Conservation (phyloP, 2,329 filamentous ascomycete genomes). For the Aspergillus ustus region DNA sequence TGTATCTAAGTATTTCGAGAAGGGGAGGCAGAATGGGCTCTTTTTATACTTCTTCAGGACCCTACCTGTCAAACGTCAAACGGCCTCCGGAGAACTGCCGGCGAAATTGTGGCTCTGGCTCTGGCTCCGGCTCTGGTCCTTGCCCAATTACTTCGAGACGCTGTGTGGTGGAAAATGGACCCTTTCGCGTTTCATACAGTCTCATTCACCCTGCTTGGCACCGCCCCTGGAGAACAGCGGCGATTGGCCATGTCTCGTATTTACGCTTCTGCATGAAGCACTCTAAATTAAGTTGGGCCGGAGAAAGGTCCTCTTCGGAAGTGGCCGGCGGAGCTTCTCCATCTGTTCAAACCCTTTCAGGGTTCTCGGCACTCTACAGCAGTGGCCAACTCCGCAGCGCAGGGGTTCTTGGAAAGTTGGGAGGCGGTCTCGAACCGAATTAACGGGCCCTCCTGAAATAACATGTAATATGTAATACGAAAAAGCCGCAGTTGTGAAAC, state of each 20-base stretch:
- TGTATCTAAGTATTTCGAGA: too few species aligned
- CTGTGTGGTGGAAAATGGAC: not conserved
- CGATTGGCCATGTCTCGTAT: not conserved
- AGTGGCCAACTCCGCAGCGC: not conserved
- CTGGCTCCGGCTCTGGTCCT: too few species aligned
- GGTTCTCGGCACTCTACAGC: not conserved
- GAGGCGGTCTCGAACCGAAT: not conserved
- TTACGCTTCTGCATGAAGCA: not conserved
- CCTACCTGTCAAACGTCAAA: not conserved
- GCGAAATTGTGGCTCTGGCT: not conserved
- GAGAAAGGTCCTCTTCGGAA: not conserved
- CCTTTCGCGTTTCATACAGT: not conserved
- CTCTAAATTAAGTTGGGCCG: not conserved
- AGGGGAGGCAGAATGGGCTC: too few species aligned
- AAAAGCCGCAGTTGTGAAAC: too few species aligned
- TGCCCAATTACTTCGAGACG: not conserved
- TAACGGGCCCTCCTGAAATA: too few species aligned
- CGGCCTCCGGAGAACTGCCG: not conserved
- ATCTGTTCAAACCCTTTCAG: not conserved
- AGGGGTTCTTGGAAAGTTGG: not conserved
- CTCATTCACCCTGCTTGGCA: not conserved
- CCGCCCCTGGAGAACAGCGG: not conserved
- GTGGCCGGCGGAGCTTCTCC: not conserved
- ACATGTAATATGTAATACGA: too few species aligned
- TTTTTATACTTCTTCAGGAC: too few species aligned